A percentile compares a stretch with the other conserved stretches of the same genome.
Evolutionary conservation across 2,329 filamentous ascomycete species (phyloP).

Genomic region (Colletotrichum aenigma): DNA sequence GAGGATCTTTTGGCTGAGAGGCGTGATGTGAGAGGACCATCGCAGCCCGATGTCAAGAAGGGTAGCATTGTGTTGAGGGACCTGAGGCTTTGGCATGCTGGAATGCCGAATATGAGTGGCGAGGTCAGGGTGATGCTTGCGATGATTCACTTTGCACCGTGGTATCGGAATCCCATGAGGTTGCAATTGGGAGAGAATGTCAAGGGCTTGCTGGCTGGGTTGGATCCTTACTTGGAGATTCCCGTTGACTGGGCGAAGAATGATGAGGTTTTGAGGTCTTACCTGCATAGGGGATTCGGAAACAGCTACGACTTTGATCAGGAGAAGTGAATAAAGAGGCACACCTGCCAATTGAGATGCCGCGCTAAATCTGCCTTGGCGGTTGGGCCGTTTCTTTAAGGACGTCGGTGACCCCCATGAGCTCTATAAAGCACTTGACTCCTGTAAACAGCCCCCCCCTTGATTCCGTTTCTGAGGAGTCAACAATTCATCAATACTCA

Average conservation of each 20-base stretch:
- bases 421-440: too few species aligned
- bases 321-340: conserved; percentile 20
- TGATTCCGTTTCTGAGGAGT: too few species aligned
- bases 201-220: conserved; percentile 43
- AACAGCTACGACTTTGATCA: conserved; percentile 63
- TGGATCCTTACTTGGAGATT: conserved; percentile 47
- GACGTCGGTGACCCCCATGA: too few species aligned
- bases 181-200: conserved; percentile 58
- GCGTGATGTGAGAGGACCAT: conserved; percentile 40
- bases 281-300: conserved; percentile 61
- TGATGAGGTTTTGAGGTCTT: conserved; percentile 46
- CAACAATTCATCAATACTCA: too few species aligned
- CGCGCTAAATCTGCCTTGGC: too few species aligned
- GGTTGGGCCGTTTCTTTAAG: too few species aligned
- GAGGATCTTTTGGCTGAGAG: conserved; percentile 42
- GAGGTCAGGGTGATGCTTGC: conserved; percentile 63
- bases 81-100: conserved; percentile 66
- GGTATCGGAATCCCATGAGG: conserved; percentile 62
- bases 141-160: conserved; percentile 62
- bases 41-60: conserved; percentile 56
- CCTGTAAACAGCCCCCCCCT: too few species aligned
- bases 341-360: not conserved
- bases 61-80: conserved; percentile 64
- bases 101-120: conserved; percentile 61
- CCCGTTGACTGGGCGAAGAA: conserved; percentile 52